phyloP scores from a whole-genome alignment of 768 basidiomycete genomes.

The Tricholoma sp. region DNA sequence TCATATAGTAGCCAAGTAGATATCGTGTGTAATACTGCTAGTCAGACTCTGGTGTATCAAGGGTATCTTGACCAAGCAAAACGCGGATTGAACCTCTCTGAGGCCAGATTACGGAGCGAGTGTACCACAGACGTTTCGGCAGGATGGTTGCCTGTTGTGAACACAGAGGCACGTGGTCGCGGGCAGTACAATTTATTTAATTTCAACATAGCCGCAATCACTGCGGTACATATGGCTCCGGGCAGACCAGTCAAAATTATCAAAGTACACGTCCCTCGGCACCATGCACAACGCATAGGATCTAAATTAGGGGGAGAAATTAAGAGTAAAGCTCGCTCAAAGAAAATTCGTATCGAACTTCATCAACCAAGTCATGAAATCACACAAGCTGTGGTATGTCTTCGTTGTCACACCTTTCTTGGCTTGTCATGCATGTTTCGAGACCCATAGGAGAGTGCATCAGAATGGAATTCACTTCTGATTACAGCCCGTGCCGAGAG shows the following conservation, averaged over 20 bases:
- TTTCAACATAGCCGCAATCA: too few species aligned
- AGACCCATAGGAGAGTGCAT: constrained; percentile 57
- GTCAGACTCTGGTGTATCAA: background rate
- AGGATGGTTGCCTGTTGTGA: too few species aligned
- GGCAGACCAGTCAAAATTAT: constrained; percentile 51
- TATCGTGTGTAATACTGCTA: background rate
- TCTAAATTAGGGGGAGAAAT: constrained; percentile 58
- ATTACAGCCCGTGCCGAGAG: constrained; percentile 74
- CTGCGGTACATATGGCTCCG: constrained; percentile 53
- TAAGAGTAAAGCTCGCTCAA: constrained; percentile 44
- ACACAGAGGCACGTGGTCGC: background rate
- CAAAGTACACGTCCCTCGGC: constrained; percentile 64
- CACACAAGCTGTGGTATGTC: constrained; percentile 61
- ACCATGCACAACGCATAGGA: constrained; percentile 69
- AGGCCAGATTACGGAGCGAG: background rate
- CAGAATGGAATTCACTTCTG: constrained; percentile 81
- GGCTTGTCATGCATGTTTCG: background rate
- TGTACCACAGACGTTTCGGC: too few species aligned
- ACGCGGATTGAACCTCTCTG: background rate
- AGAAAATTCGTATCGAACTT: constrained; percentile 48
- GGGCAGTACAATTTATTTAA: too few species aligned
- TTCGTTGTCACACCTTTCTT: background rate
- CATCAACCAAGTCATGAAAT: constrained; percentile 63
- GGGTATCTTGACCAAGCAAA: background rate
- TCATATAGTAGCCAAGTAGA: constrained; percentile 3